Evolutionary conservation across 768 basidiomycete genomes (phyloP).

Genomic region (Kwoniella heveanensis): DNA sequence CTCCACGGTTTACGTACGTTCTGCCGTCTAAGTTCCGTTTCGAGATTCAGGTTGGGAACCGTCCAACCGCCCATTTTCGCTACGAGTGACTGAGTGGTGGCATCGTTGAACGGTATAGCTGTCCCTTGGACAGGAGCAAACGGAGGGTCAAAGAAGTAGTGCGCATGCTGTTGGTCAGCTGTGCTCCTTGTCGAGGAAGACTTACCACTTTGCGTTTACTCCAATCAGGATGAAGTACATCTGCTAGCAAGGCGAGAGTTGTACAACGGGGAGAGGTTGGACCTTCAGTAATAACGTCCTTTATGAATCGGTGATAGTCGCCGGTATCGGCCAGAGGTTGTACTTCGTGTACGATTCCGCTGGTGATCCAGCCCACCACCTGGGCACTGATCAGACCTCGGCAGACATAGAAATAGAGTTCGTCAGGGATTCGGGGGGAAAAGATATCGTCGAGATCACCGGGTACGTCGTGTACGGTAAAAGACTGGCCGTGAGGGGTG

Average conservation of each 20-base stretch:
- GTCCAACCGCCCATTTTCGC: slow-evolving; percentile 89
- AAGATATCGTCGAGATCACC: slow-evolving; percentile 91
- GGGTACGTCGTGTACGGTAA: slow-evolving; percentile 85
- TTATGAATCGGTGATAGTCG: slow-evolving; percentile 91
- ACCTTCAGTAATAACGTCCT: slow-evolving; percentile 93
- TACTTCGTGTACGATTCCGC: slow-evolving; percentile 78
- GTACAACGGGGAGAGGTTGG: slow-evolving; percentile 91
- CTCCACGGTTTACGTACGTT: slow-evolving; percentile 77
- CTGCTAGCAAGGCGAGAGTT: slow-evolving; percentile 81
- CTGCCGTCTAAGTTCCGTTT: slow-evolving; percentile 92
- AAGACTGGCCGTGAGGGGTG: slow-evolving; percentile 66
- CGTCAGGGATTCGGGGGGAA: slow-evolving; percentile 89
- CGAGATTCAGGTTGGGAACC: slow-evolving; percentile 78
- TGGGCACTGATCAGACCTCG: slow-evolving; percentile 86
- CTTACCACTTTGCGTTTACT: slow-evolving; percentile 66
- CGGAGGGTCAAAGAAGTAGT: slow-evolving; percentile 60
- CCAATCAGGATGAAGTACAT: slow-evolving; percentile 80
- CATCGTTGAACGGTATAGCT: slow-evolving; percentile 66
- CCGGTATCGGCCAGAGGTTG: slow-evolving; percentile 86
- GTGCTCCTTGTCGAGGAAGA: slow-evolving; percentile 32
- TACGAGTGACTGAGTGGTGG: slow-evolving; percentile 79
- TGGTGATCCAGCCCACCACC: slow-evolving; percentile 91
- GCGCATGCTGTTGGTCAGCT: slow-evolving; percentile 32
- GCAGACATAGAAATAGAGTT: slow-evolving; percentile 93
- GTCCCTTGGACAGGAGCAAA: slow-evolving; percentile 77